phyloP scores from a whole-genome alignment of 2,329 filamentous ascomycete species.

The Fusarium sp. region DNA sequence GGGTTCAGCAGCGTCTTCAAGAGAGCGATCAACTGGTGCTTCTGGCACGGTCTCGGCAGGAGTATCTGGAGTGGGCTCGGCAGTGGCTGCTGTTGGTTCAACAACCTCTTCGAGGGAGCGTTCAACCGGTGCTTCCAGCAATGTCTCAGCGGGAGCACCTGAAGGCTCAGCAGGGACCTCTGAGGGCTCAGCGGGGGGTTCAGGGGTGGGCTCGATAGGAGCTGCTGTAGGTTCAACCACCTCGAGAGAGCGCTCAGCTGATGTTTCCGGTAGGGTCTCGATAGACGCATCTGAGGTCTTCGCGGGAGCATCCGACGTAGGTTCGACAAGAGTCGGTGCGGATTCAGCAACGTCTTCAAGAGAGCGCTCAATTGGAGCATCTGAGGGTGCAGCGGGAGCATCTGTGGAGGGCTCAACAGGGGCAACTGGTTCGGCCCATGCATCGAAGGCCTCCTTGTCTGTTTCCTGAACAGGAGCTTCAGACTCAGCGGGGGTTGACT shows the following conservation, averaged over 20 bases:
- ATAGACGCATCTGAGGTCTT: not conserved
- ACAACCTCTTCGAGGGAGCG: not conserved
- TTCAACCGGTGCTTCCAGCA: not conserved
- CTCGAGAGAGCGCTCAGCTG: not conserved
- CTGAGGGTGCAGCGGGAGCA: not conserved
- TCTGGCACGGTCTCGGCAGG: not conserved
- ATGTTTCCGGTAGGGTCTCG: not conserved
- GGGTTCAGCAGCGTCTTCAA: not conserved
- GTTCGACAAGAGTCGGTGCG: not conserved
- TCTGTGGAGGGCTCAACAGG: not conserved
- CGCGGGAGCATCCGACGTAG: not conserved
- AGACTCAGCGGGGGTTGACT: not conserved
- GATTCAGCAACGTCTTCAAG: not conserved
- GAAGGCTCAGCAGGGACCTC: no score
- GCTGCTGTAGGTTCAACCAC: not conserved
- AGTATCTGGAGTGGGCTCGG: conserved; percentile 1
- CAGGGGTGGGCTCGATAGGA: not conserved
- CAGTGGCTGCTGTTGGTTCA: not conserved
- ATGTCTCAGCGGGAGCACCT: not conserved
- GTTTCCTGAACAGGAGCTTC: conserved; percentile 10
- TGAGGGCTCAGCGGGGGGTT: not conserved
- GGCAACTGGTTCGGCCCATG: conserved; percentile 24
- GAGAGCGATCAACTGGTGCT: not conserved
- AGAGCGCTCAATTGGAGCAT: not conserved
- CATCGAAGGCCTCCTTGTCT: conserved; percentile 31